Evolutionary conservation across 2,329 filamentous ascomycete genomes (phyloP), one percentile per base, ranked within the genome.

Genomic region (Colletotrichum sp.): DNA sequence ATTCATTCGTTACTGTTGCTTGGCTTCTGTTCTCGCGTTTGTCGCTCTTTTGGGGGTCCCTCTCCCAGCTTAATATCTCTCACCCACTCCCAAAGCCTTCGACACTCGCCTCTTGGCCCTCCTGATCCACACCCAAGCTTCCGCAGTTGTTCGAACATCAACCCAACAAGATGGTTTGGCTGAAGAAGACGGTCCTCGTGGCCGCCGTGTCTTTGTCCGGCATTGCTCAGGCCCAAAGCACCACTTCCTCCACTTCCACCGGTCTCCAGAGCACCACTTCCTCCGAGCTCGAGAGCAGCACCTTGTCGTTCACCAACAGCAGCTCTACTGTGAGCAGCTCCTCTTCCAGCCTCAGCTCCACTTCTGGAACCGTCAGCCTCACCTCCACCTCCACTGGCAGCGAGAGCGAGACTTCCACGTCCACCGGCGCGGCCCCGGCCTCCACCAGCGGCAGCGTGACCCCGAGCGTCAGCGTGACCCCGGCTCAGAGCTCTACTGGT

Each of bases 1-100:
- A 73, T 67, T 68, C 71, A 73, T 43, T 73, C 71, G 71, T 73
- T 73, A 67, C 30, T 63, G 63, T 63, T 63, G 63, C 64, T 67
- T 73, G 36, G 21, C 24, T 68, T 60, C 68, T 55, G 61, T 68
- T 61, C 21, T 52, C 43, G 70, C 39, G 64, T 66, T 66, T 34
- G 43, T 67, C 70, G 34, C 36, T 73, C 64, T 36, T 57, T 68
- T 21, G 30, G 39, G 68, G 55, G n/a, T 64, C 13, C 28, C 59
- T 48, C 26, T 60, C 26, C 63, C 61, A 7, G 16, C 48, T 24
- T 36, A 73, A 36, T 63, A 68, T 18, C 28, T 30, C 43, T 30
- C 34, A 8, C 28, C 15, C 16, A 4, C 55, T 71, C 64, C 21
- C 39, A 59, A 26, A 64, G 32, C 12, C 8, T 26, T 36, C 32